These are phyloP conservation scores for Conoideocrella luteorostrata DNA, from an alignment of 2,329 filamentous ascomycete species.

Conservation along the genomic window DNA sequence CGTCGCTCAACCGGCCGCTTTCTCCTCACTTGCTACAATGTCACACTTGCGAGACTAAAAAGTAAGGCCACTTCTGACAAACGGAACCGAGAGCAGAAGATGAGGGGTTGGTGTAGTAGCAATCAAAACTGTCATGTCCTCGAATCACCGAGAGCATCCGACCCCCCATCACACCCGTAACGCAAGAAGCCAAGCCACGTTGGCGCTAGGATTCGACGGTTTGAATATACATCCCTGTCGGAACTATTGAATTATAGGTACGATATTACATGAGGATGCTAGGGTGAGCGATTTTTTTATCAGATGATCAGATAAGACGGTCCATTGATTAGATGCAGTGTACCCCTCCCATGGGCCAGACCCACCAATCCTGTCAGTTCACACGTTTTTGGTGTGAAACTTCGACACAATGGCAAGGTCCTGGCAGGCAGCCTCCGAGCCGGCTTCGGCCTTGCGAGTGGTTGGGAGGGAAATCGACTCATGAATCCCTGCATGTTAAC, in stretches of 20 bases:
- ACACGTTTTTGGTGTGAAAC: neutral
- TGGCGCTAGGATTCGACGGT: too few relatives aligned
- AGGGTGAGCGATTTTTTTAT: neutral
- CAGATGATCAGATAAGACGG: conserved; percentile 15
- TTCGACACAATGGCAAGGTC: too few relatives aligned
- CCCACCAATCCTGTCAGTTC: neutral
- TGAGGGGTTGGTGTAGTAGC: too few relatives aligned
- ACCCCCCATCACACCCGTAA: neutral
- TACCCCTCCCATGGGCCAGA: conserved; percentile 14
- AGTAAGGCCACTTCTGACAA: neutral
- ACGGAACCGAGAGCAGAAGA: too few relatives aligned
- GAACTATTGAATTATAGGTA: conserved; percentile 1
- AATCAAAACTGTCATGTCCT: too few relatives aligned
- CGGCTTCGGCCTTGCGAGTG: neutral
- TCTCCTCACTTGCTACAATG: neutral
- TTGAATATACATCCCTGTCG: neutral
- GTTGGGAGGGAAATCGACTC: neutral
- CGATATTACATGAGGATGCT: too few relatives aligned
- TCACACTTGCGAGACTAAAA: neutral
- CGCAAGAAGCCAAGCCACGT: neutral
- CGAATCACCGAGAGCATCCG: neutral
- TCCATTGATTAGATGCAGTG: conserved; percentile 22
- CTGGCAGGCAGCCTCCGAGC: neutral
- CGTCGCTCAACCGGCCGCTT: too few relatives aligned
- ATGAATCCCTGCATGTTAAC: neutral